Percentiles rank a stretch among this genome's conserved stretches.
Evolutionary conservation across 768 basidiomycete species (phyloP).

Genomic region (Termitomyces sp.): DNA sequence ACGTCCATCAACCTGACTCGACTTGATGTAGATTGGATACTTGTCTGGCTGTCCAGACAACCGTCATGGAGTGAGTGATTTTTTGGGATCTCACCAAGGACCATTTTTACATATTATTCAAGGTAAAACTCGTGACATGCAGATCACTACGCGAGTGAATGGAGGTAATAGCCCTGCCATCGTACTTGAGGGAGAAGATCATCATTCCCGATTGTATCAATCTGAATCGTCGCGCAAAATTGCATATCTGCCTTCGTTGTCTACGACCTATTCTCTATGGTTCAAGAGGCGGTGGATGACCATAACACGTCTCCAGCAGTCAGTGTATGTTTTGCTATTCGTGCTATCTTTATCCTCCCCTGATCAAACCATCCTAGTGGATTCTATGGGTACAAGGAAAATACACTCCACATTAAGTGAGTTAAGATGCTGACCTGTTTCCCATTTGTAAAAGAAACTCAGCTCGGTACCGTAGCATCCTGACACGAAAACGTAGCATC

Average conservation of each 20-base stretch:
- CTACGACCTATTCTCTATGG: conserved; percentile 29
- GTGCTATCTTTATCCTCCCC: not conserved
- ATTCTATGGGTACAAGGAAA: conserved; percentile 10
- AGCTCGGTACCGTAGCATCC: conserved; percentile 25
- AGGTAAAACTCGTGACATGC: conserved; percentile 40
- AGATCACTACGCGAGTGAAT: conserved; percentile 35
- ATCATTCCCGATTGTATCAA: conserved; percentile 2
- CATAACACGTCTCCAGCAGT: conserved; percentile 11
- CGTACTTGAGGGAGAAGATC: conserved; percentile 22
- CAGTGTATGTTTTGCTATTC: conserved; percentile 1
- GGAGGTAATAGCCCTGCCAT: conserved; percentile 19
- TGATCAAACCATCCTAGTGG: not conserved
- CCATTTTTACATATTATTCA: not conserved
- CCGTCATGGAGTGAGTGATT: conserved; percentile 42
- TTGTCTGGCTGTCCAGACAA: conserved; percentile 52
- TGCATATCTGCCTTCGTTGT: conserved; percentile 25
- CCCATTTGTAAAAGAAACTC: not conserved
- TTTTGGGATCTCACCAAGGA: not conserved
- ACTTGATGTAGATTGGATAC: conserved; percentile 43
- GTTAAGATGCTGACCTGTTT: not conserved
- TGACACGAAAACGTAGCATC: conserved; percentile 30
- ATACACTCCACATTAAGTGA: conserved; percentile 14
- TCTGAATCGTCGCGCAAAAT: conserved; percentile 18
- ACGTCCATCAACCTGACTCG: not conserved
- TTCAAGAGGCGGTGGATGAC: conserved; percentile 25